phyloP scores from a whole-genome alignment of 2,329 filamentous ascomycete species.

The Orbilia brochopaga region DNA sequence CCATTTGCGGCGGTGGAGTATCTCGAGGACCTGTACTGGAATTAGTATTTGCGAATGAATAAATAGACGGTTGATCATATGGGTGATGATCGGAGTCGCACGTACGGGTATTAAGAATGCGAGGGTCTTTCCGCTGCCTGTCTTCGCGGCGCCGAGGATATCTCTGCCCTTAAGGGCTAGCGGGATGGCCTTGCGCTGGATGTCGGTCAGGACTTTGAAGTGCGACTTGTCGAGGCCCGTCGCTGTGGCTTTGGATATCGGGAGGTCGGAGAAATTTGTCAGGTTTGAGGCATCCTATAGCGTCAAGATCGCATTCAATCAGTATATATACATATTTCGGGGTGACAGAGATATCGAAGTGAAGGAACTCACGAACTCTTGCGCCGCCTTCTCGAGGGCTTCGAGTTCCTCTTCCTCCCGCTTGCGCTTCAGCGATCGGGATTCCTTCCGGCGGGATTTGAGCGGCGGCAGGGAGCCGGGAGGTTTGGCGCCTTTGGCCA shows the following conservation, averaged over 20 bases:
- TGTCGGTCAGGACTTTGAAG: conserved; percentile 87
- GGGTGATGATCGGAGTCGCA: too few relatives aligned
- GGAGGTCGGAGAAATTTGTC: conserved; percentile 80
- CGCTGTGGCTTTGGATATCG: conserved; percentile 79
- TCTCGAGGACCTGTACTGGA: conserved; percentile 73
- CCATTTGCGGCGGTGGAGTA: conserved; percentile 86
- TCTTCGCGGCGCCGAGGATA: conserved; percentile 92
- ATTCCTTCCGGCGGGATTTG: conserved; percentile 42
- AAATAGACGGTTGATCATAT: neutral
- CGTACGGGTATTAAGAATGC: conserved; percentile 80
- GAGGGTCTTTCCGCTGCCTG: conserved; percentile 91
- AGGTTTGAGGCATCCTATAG: conserved; percentile 67
- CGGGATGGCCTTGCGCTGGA: conserved; percentile 88
- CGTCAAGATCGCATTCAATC: neutral
- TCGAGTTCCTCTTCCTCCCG: conserved; percentile 59
- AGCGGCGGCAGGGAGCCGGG: conserved; percentile 33
- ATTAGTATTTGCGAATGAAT: neutral
- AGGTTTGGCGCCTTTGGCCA: conserved; percentile 42
- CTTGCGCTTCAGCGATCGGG: conserved; percentile 59
- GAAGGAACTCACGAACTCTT: conserved; percentile 58
- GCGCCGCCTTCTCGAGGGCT: conserved; percentile 58
- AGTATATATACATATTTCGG: neutral
- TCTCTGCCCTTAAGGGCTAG: conserved; percentile 83
- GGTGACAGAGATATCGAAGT: neutral
- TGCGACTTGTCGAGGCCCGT: conserved; percentile 82